Evolutionary conservation across 441 rosid genomes (phyloP).

Genomic region (Aquilaria agallochum): DNA sequence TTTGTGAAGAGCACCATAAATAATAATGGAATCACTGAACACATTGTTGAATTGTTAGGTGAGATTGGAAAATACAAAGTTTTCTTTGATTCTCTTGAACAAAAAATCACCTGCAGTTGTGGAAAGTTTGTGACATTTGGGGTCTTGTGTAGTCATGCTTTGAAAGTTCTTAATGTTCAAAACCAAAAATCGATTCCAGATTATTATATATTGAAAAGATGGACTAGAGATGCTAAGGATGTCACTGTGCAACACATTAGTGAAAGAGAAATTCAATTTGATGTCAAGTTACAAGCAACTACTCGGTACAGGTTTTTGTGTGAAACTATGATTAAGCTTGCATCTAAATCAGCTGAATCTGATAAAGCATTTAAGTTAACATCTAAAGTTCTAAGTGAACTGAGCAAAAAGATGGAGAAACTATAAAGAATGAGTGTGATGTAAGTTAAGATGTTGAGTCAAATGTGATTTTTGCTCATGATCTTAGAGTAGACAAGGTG

Average conservation of each 20-base stretch:
- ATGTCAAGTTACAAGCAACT: slow-evolving; percentile 19
- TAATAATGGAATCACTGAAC: slow-evolving; percentile 14
- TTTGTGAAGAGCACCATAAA: slow-evolving; percentile 16
- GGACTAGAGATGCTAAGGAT: slow-evolving; percentile 27
- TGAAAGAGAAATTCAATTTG: too few relatives aligned
- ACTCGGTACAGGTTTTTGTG: slow-evolving; percentile 22
- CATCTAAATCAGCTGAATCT: slow-evolving; percentile 23
- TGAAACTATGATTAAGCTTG: slow-evolving; percentile 13
- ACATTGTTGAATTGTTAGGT: slow-evolving; percentile 20
- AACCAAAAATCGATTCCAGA: slow-evolving; percentile 24
- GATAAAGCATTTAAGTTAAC: slow-evolving; percentile 27
- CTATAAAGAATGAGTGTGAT: too few relatives aligned
- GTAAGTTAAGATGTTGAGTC: too few relatives aligned
- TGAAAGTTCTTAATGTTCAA: slow-evolving; percentile 26
- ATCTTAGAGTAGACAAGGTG: too few relatives aligned
- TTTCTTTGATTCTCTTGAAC: slow-evolving; percentile 18
- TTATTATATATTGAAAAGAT: slow-evolving; percentile 20
- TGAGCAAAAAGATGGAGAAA: slow-evolving; percentile 15
- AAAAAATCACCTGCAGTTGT: slow-evolving; percentile 20
- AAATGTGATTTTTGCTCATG: too few relatives aligned
- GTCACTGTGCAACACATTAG: slow-evolving; percentile 11
- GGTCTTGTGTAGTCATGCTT: slow-evolving; percentile 27
- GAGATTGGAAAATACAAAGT: slow-evolving; percentile 16
- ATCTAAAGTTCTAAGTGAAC: slow-evolving; percentile 20
- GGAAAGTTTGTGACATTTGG: slow-evolving; percentile 25